Percentiles rank a stretch among this genome's conserved stretches.
These are phyloP conservation scores for Ceratobasidium sp. DNA, from an alignment of 1,284 basidiomycete genomes.

Conservation along the genomic window DNA sequence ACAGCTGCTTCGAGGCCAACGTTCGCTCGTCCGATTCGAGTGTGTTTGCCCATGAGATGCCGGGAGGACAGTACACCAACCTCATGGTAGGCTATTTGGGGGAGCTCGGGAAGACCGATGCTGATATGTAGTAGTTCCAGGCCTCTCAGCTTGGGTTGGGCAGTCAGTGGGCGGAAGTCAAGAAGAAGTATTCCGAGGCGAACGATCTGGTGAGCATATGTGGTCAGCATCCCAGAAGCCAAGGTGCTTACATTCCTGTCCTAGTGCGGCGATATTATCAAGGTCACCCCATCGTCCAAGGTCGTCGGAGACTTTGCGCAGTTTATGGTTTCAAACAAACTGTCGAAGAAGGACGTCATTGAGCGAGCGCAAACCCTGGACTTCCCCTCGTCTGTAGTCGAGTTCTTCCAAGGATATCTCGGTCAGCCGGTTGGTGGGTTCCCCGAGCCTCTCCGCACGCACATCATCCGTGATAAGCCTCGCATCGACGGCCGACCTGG, in stretches of 20 bases:
- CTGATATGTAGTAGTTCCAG: constrained; percentile 77
- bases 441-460: constrained; percentile 92
- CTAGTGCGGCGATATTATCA: constrained; percentile 97
- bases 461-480: constrained; percentile 92
- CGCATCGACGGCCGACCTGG: constrained; percentile 95
- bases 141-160: constrained; percentile 96
- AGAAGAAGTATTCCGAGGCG: constrained; percentile 97
- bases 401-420: constrained; percentile 98
- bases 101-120: not conserved
- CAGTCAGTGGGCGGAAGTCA: constrained; percentile 98
- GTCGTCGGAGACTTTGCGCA: constrained; percentile 99
- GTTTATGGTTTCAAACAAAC: constrained; percentile 97
- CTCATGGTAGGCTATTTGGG: constrained; percentile 68
- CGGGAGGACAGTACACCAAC: constrained; percentile 97
- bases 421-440: constrained; percentile 97
- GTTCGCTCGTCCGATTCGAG: constrained; percentile 95
- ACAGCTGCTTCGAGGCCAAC: constrained; percentile 98
- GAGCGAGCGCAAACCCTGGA: constrained; percentile 88
- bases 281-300: constrained; percentile 99
- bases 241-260: constrained; percentile 3
- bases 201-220: constrained; percentile 76
- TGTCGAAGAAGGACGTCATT: constrained; percentile 86
- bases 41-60: constrained; percentile 99
- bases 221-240: constrained; percentile 35
- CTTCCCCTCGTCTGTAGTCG: constrained; percentile 95